Conservation (phyloP, 257 asterid genomes). For the Salvia rosmarinus region DNA sequence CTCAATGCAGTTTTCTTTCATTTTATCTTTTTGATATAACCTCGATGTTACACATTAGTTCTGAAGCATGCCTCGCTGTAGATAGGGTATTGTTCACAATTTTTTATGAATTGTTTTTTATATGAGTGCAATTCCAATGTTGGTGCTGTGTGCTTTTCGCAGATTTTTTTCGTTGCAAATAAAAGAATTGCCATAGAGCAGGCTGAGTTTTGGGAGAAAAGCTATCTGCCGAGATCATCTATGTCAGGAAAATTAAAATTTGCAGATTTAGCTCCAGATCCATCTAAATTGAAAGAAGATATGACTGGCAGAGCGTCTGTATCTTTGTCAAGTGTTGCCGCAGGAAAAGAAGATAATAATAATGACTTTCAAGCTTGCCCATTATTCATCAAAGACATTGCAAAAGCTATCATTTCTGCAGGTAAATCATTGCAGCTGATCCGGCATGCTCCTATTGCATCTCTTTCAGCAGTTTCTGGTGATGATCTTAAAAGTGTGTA, state of each 20-base stretch:
- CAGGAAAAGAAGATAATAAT: conserved; percentile 54
- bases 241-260: conserved; percentile 41
- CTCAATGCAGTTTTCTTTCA: background rate
- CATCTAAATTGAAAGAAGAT: conserved; percentile 45
- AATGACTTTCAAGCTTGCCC: conserved; percentile 70
- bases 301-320: conserved; percentile 49
- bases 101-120: background rate
- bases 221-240: conserved; percentile 71
- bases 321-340: conserved; percentile 48
- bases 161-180: conserved; percentile 90
- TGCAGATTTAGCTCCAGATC: conserved; percentile 41
- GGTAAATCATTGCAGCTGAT: conserved; percentile 97
- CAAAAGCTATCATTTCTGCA: conserved; percentile 83
- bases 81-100: conserved; percentile 12
- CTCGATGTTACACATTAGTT: conserved; percentile 15
- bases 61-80: conserved; percentile 11
- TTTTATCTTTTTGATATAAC: conserved; percentile 14
- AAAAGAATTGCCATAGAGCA: conserved; percentile 71
- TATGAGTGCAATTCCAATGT: background rate
- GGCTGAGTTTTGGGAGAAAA: conserved; percentile 97
- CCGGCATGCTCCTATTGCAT: conserved; percentile 66
- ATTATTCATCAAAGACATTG: conserved; percentile 71
- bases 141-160: conserved; percentile 38
- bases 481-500: conserved; percentile 41
- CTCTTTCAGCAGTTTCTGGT: conserved; percentile 47